Evolutionary conservation across 2,329 filamentous ascomycete species (phyloP).

Genomic region (Arthrobotrys musiformis): DNA sequence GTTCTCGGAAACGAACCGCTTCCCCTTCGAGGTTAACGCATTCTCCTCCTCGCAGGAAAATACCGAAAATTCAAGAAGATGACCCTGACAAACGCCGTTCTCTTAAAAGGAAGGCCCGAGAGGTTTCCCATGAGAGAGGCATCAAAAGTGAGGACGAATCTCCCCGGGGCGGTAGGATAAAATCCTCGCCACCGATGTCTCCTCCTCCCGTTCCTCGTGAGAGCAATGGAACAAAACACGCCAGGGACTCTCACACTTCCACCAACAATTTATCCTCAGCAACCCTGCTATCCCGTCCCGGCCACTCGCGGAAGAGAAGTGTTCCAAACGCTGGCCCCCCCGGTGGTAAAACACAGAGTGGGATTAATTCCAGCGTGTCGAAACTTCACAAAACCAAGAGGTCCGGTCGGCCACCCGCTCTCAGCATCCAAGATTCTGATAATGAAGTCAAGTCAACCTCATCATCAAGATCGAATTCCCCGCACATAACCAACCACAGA

Average conservation of each 20-base stretch:
- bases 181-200: conserved; percentile 58
- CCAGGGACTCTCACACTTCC: conserved; percentile 22
- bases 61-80: conserved; percentile 38
- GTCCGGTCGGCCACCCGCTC: conserved; percentile 30
- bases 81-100: conserved; percentile 32
- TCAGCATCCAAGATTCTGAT: conserved; percentile 43
- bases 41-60: conserved; percentile 47
- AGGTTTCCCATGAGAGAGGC: conserved; percentile 27
- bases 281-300: conserved; percentile 20
- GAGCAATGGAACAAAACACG: conserved; percentile 22
- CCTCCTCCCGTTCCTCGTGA: conserved; percentile 56
- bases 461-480: conserved; percentile 49
- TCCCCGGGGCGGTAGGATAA: conserved; percentile 55
- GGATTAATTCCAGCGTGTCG: background rate
- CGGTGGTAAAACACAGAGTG: conserved; percentile 15
- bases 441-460: conserved; percentile 45
- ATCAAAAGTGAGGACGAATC: conserved; percentile 50
- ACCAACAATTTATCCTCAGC: conserved; percentile 2
- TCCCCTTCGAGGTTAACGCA: conserved; percentile 48
- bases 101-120: conserved; percentile 42
- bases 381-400: conserved; percentile 41
- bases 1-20: conserved; percentile 37
- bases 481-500: conserved; percentile 19
- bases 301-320: conserved; percentile 41
- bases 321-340: conserved; percentile 21